phyloP scores from a whole-genome alignment of 176 grass and related monocot species.

The Rhipidocladum racemiflorum region DNA sequence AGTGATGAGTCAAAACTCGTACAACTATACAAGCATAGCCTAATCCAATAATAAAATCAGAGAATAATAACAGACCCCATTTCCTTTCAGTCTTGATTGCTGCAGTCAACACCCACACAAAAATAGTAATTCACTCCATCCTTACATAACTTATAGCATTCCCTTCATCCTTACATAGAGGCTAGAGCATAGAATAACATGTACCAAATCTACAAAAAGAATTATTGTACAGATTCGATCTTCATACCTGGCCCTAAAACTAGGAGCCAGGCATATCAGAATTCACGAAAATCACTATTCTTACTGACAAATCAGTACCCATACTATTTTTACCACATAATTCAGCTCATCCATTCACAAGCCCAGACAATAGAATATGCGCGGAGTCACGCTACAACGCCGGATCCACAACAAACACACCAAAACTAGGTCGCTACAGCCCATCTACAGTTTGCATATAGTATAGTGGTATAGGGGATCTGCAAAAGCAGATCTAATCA shows the following conservation, averaged over 20 bases:
- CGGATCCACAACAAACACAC: neutral
- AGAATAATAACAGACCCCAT: neutral
- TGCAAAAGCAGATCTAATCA: conserved; percentile 7
- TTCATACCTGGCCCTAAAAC: neutral
- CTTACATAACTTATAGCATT: neutral
- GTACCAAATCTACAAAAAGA: neutral
- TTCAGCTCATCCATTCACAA: neutral
- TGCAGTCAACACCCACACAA: neutral
- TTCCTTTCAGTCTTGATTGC: conserved; percentile 5
- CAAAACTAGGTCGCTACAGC: neutral
- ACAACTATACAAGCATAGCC: neutral
- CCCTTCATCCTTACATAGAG: neutral
- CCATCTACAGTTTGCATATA: neutral
- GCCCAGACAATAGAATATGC: neutral
- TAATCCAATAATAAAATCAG: neutral
- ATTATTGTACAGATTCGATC: neutral
- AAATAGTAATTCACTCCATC: neutral
- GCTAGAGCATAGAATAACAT: neutral
- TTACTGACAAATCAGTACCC: neutral
- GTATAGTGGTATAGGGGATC: neutral
- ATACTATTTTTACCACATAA: neutral
- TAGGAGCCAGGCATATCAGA: neutral
- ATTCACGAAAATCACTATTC: neutral
- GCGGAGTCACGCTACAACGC: neutral
- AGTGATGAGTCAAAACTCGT: neutral